phyloP scores from a whole-genome alignment of 73 alveolate species.

The Symbiodinium natans region DNA sequence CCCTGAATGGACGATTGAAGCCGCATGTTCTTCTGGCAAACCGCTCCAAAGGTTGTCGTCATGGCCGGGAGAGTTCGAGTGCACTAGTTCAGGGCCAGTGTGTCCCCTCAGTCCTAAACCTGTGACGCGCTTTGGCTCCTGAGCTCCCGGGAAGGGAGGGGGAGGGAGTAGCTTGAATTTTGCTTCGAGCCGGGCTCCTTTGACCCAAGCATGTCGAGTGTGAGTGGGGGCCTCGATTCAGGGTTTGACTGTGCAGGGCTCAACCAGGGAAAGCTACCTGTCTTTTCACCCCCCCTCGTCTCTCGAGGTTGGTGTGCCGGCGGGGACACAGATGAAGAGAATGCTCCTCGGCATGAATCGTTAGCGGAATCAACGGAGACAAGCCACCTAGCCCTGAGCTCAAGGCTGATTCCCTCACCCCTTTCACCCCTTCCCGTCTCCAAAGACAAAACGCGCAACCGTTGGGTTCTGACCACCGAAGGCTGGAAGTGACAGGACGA shows the following conservation, averaged over 20 bases:
- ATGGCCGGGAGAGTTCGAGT: too few species aligned
- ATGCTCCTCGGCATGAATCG: not conserved
- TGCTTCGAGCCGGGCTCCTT: not conserved
- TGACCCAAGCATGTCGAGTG: not conserved
- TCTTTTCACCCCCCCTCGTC: not conserved
- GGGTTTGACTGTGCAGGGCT: not conserved
- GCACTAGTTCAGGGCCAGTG: too few species aligned
- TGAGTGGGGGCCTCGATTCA: not conserved
- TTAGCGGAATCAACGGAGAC: too few species aligned
- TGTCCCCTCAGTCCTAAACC: too few species aligned
- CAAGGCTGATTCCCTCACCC: too few species aligned
- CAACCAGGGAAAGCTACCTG: not conserved
- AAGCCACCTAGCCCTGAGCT: too few species aligned
- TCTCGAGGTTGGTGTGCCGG: constrained; percentile 73
- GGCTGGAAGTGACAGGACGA: not conserved
- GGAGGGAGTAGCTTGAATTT: not conserved
- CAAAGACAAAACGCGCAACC: too few species aligned
- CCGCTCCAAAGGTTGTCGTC: too few species aligned
- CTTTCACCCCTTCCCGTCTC: too few species aligned
- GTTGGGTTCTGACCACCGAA: not conserved
- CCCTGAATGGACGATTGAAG: too few species aligned
- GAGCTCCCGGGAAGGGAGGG: not conserved
- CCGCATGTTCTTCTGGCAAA: too few species aligned
- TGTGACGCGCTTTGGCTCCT: not conserved
- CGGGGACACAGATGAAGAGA: constrained; percentile 53